Conservation (phyloP, 2,329 filamentous ascomycete genomes). For the Cladophialophora immunda region DNA sequence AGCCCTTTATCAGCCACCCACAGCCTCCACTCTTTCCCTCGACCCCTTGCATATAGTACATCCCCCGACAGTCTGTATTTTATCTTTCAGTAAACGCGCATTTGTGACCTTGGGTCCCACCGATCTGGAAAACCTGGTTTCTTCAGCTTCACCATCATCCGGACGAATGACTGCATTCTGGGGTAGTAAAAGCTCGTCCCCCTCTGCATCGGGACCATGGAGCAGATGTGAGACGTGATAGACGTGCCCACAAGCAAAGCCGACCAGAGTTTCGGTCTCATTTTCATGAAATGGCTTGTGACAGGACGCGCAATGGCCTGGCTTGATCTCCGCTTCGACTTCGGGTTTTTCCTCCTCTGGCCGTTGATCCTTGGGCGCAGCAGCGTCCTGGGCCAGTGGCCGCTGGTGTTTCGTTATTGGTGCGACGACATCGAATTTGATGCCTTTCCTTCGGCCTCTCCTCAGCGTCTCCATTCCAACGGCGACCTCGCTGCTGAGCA, state of each 20-base stretch:
- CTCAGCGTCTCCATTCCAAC: slow-evolving; percentile 82
- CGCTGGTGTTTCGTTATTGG: slow-evolving; percentile 5
- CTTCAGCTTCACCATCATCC: slow-evolving; percentile 39
- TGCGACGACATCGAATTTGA: slow-evolving; percentile 79
- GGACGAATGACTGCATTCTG: slow-evolving; percentile 23
- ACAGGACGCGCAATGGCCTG: slow-evolving; percentile 38
- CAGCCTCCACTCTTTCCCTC: slow-evolving; percentile 27
- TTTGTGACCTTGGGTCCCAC: slow-evolving; percentile 89
- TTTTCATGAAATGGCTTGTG: slow-evolving; percentile 33
- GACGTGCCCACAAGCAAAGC: slow-evolving; percentile 74
- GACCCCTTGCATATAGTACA: slow-evolving; percentile 34
- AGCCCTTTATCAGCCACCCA: slow-evolving; percentile 19
- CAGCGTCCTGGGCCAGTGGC: background rate
- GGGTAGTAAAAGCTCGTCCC: slow-evolving; percentile 42
- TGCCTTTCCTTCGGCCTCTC: slow-evolving; percentile 79
- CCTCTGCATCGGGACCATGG: slow-evolving; percentile 43
- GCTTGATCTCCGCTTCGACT: slow-evolving; percentile 21
- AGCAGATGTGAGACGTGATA: slow-evolving; percentile 71
- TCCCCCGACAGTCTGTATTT: slow-evolving; percentile 37
- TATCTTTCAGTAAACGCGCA: slow-evolving; percentile 70
- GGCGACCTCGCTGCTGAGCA: slow-evolving; percentile 86
- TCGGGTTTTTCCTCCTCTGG: slow-evolving; percentile 12
- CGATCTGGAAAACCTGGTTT: slow-evolving; percentile 55
- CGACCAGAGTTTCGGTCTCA: slow-evolving; percentile 67
- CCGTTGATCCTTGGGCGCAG: slow-evolving; percentile 9